phyloP scores from a whole-genome alignment of 331 rosid species.

The Acacia pycnantha region DNA sequence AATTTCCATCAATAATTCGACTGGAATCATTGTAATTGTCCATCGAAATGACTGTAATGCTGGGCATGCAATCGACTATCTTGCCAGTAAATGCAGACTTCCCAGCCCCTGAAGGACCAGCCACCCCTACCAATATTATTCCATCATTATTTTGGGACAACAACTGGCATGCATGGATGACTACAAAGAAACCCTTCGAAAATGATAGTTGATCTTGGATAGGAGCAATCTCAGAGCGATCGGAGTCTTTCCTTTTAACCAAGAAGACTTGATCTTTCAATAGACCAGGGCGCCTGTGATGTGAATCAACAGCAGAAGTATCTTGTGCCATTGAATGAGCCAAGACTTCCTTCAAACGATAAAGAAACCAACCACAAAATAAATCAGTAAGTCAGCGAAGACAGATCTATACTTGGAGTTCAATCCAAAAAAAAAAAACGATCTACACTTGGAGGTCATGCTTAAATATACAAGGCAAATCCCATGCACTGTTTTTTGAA shows the following conservation, averaged over 20 bases:
- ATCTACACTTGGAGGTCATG: background rate
- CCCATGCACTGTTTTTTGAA: background rate
- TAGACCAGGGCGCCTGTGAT: background rate
- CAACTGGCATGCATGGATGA: slow-evolving; percentile 8
- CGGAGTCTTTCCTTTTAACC: background rate
- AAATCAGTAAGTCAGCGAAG: background rate
- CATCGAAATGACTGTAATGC: slow-evolving; percentile 8
- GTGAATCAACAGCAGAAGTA: slow-evolving; percentile 7
- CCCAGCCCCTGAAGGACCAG: slow-evolving; percentile 20
- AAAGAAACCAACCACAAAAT: background rate
- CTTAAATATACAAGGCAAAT: background rate
- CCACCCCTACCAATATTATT: slow-evolving; percentile 11
- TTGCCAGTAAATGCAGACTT: background rate
- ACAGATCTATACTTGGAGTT: background rate
- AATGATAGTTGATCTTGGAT: slow-evolving; percentile 5
- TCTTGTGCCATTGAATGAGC: slow-evolving; percentile 3
- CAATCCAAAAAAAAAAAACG: background rate
- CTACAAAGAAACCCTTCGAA: slow-evolving; percentile 8
- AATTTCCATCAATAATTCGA: slow-evolving; percentile 10
- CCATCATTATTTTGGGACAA: slow-evolving; percentile 14
- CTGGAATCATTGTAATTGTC: slow-evolving; percentile 15
- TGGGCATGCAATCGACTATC: slow-evolving; percentile 7
- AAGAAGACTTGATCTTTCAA: slow-evolving; percentile 13
- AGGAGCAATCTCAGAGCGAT: slow-evolving; percentile 5
- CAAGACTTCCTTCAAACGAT: background rate